Percentiles rank a stretch among this genome's conserved stretches.
phyloP scores from a whole-genome alignment of 345 rosid species.

The Euphorbia pulcherrima region DNA sequence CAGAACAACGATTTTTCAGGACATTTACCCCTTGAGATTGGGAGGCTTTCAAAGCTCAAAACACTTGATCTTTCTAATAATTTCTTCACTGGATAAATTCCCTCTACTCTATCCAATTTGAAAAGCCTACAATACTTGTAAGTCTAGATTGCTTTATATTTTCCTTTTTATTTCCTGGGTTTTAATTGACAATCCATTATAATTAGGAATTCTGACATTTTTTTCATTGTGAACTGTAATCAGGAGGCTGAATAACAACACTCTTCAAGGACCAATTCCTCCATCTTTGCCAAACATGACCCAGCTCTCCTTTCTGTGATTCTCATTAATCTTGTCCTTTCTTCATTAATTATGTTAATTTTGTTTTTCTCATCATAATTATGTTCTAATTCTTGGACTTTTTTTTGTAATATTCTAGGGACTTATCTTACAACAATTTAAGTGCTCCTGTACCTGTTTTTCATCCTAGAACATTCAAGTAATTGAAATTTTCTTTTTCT shows the following conservation, averaged over 20 bases:
- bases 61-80: conserved; percentile 85
- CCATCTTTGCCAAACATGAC: conserved; percentile 64
- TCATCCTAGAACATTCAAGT: conserved; percentile 40
- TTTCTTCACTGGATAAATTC: conserved; percentile 62
- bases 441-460: conserved; percentile 36
- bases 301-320: conserved; percentile 76
- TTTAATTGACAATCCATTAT: background rate
- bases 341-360: background rate
- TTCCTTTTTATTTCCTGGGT: background rate
- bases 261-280: conserved; percentile 68
- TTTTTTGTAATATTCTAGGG: conserved; percentile 24
- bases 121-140: conserved; percentile 71
- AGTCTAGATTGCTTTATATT: conserved; percentile 18
- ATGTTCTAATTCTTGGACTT: background rate
- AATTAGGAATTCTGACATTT: background rate
- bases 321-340: conserved; percentile 16
- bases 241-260: conserved; percentile 83
- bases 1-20: conserved; percentile 84
- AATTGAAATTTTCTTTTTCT: conserved; percentile 23
- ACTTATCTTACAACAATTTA: conserved; percentile 41
- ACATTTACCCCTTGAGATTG: conserved; percentile 62
- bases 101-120: conserved; percentile 47
- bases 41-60: conserved; percentile 62
- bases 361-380: background rate
- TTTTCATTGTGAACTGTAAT: conserved; percentile 17